Evolutionary conservation across 768 basidiomycete genomes (phyloP), one percentile per base, ranked within the genome.

Genomic region (Leccinum boreale): DNA sequence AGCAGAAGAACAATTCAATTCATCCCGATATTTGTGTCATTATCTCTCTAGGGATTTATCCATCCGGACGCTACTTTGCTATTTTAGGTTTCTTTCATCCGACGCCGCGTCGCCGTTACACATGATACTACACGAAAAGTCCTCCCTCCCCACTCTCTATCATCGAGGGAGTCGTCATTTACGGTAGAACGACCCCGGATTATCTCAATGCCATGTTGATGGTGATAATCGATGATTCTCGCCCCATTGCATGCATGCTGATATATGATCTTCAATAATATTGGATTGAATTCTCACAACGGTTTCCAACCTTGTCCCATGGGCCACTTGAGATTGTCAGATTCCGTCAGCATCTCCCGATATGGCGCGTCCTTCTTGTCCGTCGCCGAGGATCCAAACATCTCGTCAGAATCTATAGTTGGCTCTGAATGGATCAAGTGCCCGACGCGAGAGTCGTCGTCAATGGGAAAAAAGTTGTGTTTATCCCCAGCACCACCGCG

Each of bases 271-370:
- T 44, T 19, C 19, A 44, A 44, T 19, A 44, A 19, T 44, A 39
- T n/a, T 39, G 39, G 39, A 39, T 39, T 19, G 10, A 19, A 44
- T 44, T 19, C 42, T 44, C 42, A 71, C 56, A 85, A 70, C 45
- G 75, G 77, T 59, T 64, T 75, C 82, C 83, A 83, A 3, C 83
- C 84, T 23, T 85, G 79, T 2, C 79, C 81, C 59, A 75, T 78
- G 7, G 84, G 85, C 81, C 80, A 85, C 67, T 86, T 87, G 57
- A 85, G 65, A 59, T 79, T 78, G 64, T 86, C 84, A 10, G 68
- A 65, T 62, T 63, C 64, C 47, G 63, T 57, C 56, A 66, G 55
- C 29, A 60, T 36, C 51, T 65, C 61, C 21, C 56, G 62, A 53
- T 60, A 26, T 52, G 58, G 54, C 11, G 8, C 39, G 1, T n/a